Percentiles rank a stretch among this genome's conserved stretches.
Evolutionary conservation across 176 grass and related monocot species (phyloP).

Genomic region (Oryza rufipogon): DNA sequence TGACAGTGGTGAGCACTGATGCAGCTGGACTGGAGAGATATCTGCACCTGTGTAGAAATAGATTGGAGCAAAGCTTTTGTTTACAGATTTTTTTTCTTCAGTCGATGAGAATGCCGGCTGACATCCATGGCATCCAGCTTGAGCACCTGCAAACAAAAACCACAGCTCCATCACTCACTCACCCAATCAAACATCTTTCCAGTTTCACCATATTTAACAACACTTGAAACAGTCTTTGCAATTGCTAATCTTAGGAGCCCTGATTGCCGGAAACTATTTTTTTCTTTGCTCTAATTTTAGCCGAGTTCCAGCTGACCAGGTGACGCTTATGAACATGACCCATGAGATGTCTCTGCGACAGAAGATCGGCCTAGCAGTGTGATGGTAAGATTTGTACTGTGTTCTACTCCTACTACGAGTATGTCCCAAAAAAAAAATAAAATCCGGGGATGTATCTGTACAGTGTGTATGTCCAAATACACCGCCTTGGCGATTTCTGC

Average conservation of each 20-base stretch:
- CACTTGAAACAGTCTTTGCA: background rate
- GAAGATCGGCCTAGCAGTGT: too few species aligned
- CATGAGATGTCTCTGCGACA: too few species aligned
- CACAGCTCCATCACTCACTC: too few species aligned
- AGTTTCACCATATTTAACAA: background rate
- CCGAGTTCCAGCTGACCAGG: too few species aligned
- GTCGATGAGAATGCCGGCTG: constrained; percentile 57
- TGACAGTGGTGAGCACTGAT: background rate
- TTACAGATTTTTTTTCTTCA: background rate
- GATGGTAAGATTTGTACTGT: too few species aligned
- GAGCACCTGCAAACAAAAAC: constrained; percentile 41
- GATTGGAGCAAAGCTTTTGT: background rate
- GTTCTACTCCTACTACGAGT: background rate
- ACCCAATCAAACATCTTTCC: too few species aligned
- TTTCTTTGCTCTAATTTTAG: too few species aligned
- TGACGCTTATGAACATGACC: too few species aligned
- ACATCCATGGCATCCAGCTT: constrained; percentile 65
- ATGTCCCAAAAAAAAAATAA: too few species aligned
- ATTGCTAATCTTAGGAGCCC: background rate
- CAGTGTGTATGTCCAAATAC: too few species aligned
- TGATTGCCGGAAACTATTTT: too few species aligned
- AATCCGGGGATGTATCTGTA: too few species aligned
- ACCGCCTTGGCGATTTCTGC: constrained; percentile 7
- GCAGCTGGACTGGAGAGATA: background rate
- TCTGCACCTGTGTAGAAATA: background rate